Evolutionary conservation across 2,329 filamentous ascomycete genomes (phyloP), one percentile per base, ranked within the genome.

Genomic region (Nakataea oryzae): DNA sequence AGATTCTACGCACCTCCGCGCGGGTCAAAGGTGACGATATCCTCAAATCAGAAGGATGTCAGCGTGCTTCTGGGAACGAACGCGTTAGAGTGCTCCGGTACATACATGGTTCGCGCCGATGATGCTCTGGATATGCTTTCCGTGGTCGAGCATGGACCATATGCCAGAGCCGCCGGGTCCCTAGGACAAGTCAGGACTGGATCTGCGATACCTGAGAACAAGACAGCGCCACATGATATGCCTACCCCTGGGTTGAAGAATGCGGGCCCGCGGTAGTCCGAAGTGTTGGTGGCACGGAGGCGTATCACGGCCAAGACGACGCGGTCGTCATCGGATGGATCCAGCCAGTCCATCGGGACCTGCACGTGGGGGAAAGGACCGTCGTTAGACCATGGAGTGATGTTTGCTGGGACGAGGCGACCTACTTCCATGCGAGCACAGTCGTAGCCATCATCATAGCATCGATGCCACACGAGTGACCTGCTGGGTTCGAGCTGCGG

Each of bases 11-110:
- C 63, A 73, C 76, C 70, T 26, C 81, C 81, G 27, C 81, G 74
- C 1, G 80, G 79, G 60, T 83, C 80, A 61, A 79, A 82, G 55
- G 76, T 75, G 62, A 83, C 74, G 2, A 83, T 73, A 58, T 83
- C 80, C 71, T 76, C 47, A 21, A 17, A 29, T 13, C 11, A 3
- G 21, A 28, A 21, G 24, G 56, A 8, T 13, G 59, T 47, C n/a
- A 59, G 32, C 14, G 26, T 17, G n/a, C 41, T n/a, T 14, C 6
- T 11, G 1, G 13, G 55, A 47, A 27, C 62, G 56, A 26, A 56
- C 21, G 24, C 11, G 30, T 24, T 2, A 59, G 56, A 56, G 6
- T 29, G 4, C 4, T 56, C 7, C 5, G 9, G n/a, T 1, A 69
- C 73, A 68, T 60, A 77, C 77, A 68, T 80, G 73, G 64, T 81